These are phyloP conservation scores for Pseudocercospora ulei DNA, from an alignment of 2,329 filamentous ascomycete genomes.

Conservation along the genomic window DNA sequence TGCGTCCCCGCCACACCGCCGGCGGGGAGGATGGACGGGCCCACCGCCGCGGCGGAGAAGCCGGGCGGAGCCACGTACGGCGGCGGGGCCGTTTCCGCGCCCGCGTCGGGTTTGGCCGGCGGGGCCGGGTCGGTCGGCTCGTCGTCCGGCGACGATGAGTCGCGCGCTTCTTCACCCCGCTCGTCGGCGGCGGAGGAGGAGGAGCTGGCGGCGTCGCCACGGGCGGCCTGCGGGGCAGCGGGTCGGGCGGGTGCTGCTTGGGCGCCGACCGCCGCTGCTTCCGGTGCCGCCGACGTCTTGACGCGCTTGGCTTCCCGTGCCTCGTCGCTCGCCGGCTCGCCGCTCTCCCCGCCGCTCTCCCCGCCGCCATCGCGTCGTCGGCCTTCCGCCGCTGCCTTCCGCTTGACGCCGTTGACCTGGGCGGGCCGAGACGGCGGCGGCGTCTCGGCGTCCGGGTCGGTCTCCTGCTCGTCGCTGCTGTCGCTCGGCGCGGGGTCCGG, in stretches of 20 bases:
- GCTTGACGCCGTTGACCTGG: conserved; percentile 30
- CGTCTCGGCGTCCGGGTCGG: conserved; percentile 17
- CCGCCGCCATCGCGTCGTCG: conserved; percentile 8
- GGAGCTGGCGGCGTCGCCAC: too few species aligned
- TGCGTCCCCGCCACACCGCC: conserved; percentile 57
- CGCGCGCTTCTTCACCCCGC: too few species aligned
- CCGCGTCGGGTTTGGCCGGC: too few species aligned
- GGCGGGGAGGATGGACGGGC: conserved; percentile 41
- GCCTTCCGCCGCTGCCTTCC: conserved; percentile 22
- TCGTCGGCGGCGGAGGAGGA: too few species aligned
- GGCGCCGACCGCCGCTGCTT: conserved; percentile 7
- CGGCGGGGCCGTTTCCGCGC: too few species aligned
- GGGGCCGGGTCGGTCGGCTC: conserved; percentile 2
- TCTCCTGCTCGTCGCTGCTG: conserved; percentile 26
- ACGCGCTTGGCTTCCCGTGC: conserved; percentile 13
- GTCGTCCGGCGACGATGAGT: conserved; percentile 4
- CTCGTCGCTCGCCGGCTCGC: conserved; percentile 12
- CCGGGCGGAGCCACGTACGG: conserved; percentile 35
- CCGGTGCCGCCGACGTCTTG: conserved; percentile 10
- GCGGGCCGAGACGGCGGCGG: conserved; percentile 13
- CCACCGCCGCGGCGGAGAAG: conserved; percentile 45
- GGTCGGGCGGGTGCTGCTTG: too few species aligned
- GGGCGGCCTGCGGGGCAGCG: too few species aligned
- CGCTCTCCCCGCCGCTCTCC: conserved; percentile 15
- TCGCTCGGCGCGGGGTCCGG: conserved; percentile 8